These are phyloP conservation scores for Helicostylum pulchrum DNA, from an alignment of 192 early-diverging fungal species.

Conservation along the genomic window DNA sequence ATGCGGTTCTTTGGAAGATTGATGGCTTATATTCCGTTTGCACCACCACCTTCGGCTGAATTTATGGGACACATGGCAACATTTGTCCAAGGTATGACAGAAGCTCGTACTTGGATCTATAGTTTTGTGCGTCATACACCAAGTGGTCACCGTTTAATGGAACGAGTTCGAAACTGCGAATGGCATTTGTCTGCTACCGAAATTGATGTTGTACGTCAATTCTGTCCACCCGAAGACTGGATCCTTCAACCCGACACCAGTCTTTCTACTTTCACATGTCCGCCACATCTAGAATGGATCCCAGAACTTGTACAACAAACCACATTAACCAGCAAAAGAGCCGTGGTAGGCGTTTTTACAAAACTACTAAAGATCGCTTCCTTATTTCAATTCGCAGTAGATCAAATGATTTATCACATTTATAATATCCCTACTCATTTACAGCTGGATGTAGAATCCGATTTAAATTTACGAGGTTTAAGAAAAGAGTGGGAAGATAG, in stretches of 20 bases:
- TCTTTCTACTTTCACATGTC: not conserved
- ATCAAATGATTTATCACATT: constrained; percentile 50
- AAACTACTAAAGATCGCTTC: constrained; percentile 27
- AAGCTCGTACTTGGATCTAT: constrained; percentile 16
- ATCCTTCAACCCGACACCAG: not conserved
- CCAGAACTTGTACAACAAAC: not conserved
- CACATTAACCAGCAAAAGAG: too few relatives aligned
- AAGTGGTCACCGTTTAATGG: constrained; percentile 3
- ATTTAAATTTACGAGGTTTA: constrained; percentile 25
- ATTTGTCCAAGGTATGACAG: constrained; percentile 10
- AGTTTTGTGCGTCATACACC: not conserved
- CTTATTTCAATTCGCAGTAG: constrained; percentile 49
- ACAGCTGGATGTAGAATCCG: constrained; percentile 45
- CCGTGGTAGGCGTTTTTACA: not conserved
- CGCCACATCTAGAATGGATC: not conserved
- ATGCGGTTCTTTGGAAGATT: constrained; percentile 55
- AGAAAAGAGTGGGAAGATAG: not conserved
- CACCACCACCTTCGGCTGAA: constrained; percentile 4
- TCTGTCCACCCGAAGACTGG: not conserved
- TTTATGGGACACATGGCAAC: constrained; percentile 8
- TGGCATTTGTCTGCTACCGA: constrained; percentile 14
- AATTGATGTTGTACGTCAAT: not conserved
- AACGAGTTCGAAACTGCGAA: constrained; percentile 23
- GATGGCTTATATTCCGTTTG: constrained; percentile 56
- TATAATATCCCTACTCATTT: constrained; percentile 44